Evolutionary conservation across 176 grass and related monocot species (phyloP).

Genomic region (Oryza glaberrima): DNA sequence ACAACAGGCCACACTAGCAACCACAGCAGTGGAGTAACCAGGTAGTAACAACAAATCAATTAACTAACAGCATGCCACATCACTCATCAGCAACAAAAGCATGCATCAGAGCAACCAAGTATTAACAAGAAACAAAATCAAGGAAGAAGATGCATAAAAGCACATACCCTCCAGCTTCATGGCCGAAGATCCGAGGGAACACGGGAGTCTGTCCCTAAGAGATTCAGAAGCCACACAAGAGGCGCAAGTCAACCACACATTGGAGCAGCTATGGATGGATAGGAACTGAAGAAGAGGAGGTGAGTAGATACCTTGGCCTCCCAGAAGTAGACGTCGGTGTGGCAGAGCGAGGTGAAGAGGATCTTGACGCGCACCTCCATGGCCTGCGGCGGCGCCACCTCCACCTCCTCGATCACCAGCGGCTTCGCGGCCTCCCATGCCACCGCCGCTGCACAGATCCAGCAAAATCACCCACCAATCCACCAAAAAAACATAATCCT

Average conservation of each 20-base stretch:
- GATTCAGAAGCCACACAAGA: neutral
- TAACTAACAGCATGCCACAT: neutral
- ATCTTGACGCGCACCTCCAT: slow-evolving; percentile 90
- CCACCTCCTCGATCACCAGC: slow-evolving; percentile 77
- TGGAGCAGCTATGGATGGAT: neutral
- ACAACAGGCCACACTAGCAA: neutral
- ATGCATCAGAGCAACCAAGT: neutral
- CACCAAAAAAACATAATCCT: neutral
- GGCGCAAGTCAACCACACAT: slow-evolving; percentile 39
- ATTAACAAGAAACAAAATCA: neutral
- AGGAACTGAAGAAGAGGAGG: neutral
- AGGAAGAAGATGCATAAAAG: neutral
- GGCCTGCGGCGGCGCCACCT: slow-evolving; percentile 79
- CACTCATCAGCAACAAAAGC: too few relatives aligned
- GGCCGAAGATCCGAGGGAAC: slow-evolving; percentile 94
- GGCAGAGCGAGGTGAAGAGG: slow-evolving; percentile 80
- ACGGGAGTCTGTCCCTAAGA: slow-evolving; percentile 77
- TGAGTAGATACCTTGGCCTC: slow-evolving; percentile 76
- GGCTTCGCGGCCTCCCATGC: slow-evolving; percentile 92
- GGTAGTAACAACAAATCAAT: neutral
- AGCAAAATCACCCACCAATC: neutral
- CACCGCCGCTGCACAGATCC: slow-evolving; percentile 62
- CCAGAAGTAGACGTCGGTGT: slow-evolving; percentile 95
- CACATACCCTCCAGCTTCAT: slow-evolving; percentile 89
- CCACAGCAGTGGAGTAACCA: neutral